A percentile compares a stretch with the other conserved stretches of the same genome.
Conservation (phyloP, 305 asterid species). For the Striga hermonthica region DNA sequence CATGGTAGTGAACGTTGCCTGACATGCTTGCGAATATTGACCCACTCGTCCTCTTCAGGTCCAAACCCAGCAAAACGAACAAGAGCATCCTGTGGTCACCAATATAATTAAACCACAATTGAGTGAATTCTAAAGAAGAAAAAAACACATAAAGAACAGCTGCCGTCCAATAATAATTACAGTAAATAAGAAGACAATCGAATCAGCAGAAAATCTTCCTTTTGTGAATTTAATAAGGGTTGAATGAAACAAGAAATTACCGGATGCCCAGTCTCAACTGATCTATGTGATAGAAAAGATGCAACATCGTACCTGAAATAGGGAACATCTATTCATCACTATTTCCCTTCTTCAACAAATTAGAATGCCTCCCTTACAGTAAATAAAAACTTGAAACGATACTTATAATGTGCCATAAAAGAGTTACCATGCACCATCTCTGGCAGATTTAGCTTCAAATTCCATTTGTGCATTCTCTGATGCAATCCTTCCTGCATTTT, state of each 20-base stretch:
- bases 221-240: conserved; percentile 17
- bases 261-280: conserved; percentile 76
- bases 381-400: conserved; percentile 9
- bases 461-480: conserved; percentile 73
- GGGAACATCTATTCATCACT: conserved; percentile 22
- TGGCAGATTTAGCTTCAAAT: conserved; percentile 80
- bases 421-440: conserved; percentile 98
- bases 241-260: conserved; percentile 50
- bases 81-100: conserved; percentile 65
- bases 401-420: conserved; percentile 17
- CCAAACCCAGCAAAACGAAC: conserved; percentile 90
- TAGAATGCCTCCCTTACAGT: conserved; percentile 10
- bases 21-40: conserved; percentile 63
- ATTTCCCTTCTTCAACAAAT: conserved; percentile 18
- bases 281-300: conserved; percentile 66
- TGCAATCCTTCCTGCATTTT: conserved; percentile 53
- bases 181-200: conserved; percentile 25
- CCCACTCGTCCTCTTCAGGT: conserved; percentile 92
- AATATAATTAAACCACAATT: not conserved
- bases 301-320: conserved; percentile 86
- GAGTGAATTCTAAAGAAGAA: not conserved
- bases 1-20: conserved; percentile 92
- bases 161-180: not conserved
- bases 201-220: conserved; percentile 26
- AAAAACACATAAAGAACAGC: conserved; percentile 7